These are phyloP conservation scores for Carex littledalei DNA, from an alignment of 176 grass and related monocot species.

Conservation along the genomic window DNA sequence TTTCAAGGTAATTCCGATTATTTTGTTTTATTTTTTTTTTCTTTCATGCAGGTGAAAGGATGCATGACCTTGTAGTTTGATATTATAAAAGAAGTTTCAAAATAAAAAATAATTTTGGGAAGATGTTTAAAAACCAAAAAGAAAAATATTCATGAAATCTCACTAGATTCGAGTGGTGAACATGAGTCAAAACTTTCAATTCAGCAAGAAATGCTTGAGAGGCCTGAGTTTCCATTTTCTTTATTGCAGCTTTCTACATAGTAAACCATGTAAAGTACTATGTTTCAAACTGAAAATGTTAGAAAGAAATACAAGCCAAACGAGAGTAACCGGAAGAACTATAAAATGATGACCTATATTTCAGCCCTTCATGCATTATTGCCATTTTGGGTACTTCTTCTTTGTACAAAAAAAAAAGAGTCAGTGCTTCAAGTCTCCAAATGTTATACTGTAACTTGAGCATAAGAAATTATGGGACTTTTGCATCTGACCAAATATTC, in stretches of 20 bases:
- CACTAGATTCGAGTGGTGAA: slow-evolving; percentile 98
- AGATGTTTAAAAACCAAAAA: too few species aligned
- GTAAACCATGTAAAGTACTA: slow-evolving; percentile 9
- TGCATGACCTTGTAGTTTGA: background rate
- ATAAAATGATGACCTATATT: background rate
- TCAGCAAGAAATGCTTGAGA: slow-evolving; percentile 77
- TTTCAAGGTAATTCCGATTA: background rate
- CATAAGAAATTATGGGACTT: background rate
- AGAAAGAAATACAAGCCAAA: background rate
- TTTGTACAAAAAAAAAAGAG: background rate
- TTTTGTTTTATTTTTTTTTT: background rate
- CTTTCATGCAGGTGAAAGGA: background rate
- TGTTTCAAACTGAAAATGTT: slow-evolving; percentile 16
- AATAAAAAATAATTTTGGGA: background rate
- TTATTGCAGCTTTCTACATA: slow-evolving; percentile 81
- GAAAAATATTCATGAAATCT: background rate
- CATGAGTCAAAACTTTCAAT: slow-evolving; percentile 93
- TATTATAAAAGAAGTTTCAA: background rate
- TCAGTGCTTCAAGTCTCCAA: background rate
- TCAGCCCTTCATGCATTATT: background rate
- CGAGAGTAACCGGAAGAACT: slow-evolving; percentile 12
- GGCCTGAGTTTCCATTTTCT: slow-evolving; percentile 93
- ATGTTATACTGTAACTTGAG: background rate
- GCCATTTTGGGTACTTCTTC: background rate
- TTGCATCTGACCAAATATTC: background rate